Evolutionary conservation across 805 yeast species (phyloP).

Genomic region (Blastobotrys attinorum): DNA sequence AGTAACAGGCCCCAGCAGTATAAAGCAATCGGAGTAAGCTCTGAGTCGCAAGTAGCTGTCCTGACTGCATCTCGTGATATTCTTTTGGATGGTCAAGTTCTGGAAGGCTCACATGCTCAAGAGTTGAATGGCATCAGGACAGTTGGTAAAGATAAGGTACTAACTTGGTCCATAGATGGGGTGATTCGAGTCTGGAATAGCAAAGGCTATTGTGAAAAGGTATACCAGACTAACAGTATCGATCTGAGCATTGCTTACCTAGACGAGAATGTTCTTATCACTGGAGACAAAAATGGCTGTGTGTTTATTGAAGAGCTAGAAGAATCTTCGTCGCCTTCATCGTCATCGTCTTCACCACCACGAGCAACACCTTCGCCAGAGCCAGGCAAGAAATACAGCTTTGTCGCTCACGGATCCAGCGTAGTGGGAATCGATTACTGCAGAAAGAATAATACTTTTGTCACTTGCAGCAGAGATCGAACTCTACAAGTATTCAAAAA

Average conservation of each 20-base stretch:
- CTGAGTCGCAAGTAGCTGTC: background rate
- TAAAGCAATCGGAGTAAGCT: background rate
- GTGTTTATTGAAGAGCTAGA: slow-evolving; percentile 6
- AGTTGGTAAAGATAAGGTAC: slow-evolving; percentile 3
- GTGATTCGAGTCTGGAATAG: slow-evolving; percentile 9
- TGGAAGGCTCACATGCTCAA: slow-evolving; percentile 9
- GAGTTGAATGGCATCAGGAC: slow-evolving; percentile 11
- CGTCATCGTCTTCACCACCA: too few relatives aligned
- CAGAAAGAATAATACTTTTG: slow-evolving; percentile 7
- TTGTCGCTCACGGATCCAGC: slow-evolving; percentile 18
- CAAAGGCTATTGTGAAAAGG: background rate
- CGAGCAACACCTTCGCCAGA: too few relatives aligned
- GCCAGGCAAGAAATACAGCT: background rate
- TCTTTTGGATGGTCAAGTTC: background rate
- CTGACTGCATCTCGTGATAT: background rate
- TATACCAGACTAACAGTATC: background rate
- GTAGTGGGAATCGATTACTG: slow-evolving; percentile 15
- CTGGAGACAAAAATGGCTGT: slow-evolving; percentile 9
- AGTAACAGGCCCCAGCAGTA: background rate
- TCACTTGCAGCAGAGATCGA: slow-evolving; percentile 44
- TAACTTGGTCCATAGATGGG: slow-evolving; percentile 19
- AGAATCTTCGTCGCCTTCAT: background rate
- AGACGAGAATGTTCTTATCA: background rate
- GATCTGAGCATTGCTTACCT: slow-evolving; percentile 5
- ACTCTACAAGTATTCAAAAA: slow-evolving; percentile 49